Evolutionary conservation across 164 flowering plant species (phyloP), one percentile per base, ranked within the genome.

Genomic region (Tetracentron sinense): DNA sequence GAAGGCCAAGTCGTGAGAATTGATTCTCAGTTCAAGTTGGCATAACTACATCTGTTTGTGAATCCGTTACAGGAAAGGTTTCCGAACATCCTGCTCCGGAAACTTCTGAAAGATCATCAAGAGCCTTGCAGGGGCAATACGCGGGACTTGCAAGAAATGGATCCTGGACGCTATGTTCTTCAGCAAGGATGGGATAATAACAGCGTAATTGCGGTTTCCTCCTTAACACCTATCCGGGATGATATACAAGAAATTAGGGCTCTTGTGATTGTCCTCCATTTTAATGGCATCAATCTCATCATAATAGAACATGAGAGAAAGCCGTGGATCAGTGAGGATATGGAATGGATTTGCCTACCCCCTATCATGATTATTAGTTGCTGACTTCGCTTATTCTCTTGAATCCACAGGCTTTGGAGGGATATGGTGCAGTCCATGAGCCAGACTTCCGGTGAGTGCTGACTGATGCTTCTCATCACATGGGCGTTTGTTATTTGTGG

Each of bases 131-230:
- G 87, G 82, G 78, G 72, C 68, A 69, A 58, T 59, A 51, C 63
- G 56, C 57, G 60, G 64, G 70, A 69, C 71, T 70, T 56, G 62
- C 75, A 42, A n/a, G 79, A 72, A 77, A 92, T 95, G 99, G 99
- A 95, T 78, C 93, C 85, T 73, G 89, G 92, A 65, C 98, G 97
- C 82, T 88, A 85, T 83, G 92, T 83, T 74, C 87, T 68, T 76
- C 98, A 83, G 83, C 98, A 88, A 80, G 94, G 97, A 90, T 95
- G 99, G 98, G 97, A 95, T 78, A 89, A 87, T 92, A 90, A 90
- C 98, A 95, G 98, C 97, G 98, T 95, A 95, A 95, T 90, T 92
- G 97, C 82, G 89, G 97, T 92, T 92, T 90, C 82, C 85, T 87
- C 84, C 87, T 88, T 89, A 85, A 85, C 85, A 86, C 92, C 75